Base-by-base conservation (phyloP, 345 rosid species). In the Gossypium turneri region DNA sequence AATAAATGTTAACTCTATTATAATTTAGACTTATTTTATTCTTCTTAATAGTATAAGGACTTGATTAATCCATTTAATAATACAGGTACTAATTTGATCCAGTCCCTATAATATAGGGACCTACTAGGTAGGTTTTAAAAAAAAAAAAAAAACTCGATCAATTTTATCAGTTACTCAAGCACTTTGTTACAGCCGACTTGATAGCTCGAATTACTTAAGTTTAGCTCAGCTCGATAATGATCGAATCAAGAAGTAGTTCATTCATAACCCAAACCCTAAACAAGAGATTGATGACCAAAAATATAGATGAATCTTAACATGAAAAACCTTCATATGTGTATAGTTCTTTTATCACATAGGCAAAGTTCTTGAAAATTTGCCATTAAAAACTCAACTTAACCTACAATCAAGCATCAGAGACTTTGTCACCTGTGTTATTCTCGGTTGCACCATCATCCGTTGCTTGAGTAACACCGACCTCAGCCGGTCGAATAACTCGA, bases 401-500 rank as follows among this genome's bases (percentile, higher is more conserved):
- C 17, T 70, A 29, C 69, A 78, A 62, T 85, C 81, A 84, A 63
- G 86, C 81, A 67, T 80, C 82, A 50, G 86, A 74, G 64, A 77
- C 76, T 85, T 77, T 72, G 73, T 75, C 72, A 4, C 55, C 20
- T 3, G 72, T 61, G n/a, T 51, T 51, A 50, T 27, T 76, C 73
- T 76, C 77, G 3, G 64, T 66, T 48, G 79, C 77, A 29, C 81
- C 84, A n/a, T 76, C 75, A 69, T 86, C 91, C 59, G 71, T 84
- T 0, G 76, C 85, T 58, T 79, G 86, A 67, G 97, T 93, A 43
- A 95, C 99, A 55, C 99, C 99, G 20, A 95, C 98, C 77, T 95
- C 97, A 3, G 99, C 99, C 25, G 99, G 97, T 66, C 99, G 89
- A 74, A 95, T 87, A 38, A 93, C 92, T 74, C 98, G 84, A 51